Base-by-base conservation (phyloP, 2,329 filamentous ascomycete genomes). In the Trichoderma afroharzianum region DNA sequence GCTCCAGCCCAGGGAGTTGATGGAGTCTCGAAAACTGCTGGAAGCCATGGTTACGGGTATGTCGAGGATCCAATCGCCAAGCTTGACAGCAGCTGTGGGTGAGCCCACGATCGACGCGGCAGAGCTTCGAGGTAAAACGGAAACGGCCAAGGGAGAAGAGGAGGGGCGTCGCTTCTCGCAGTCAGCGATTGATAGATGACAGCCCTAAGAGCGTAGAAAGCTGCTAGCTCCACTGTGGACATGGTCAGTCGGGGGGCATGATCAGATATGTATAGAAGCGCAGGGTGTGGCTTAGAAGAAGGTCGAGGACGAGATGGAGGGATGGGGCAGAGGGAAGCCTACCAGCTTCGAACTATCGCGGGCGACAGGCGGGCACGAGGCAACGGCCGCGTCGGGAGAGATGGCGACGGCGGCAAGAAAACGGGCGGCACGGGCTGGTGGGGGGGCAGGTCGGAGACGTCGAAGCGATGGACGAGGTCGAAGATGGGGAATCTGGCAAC, bases 1-100 rank as follows among this genome's bases (percentile, higher is more conserved):
- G 78, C 93, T 93, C 96, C 96, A 98, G 73, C 96, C 96, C 78
- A 98, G 84, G 72, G 94, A 96, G 86, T 93, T 97, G 87, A 98
- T 94, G 26, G 93, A 97, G 82, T 98, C 94, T 80, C 95, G 90
- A 82, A 99, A 98, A 61, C 93, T 93, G 76, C 90, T 86, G 75
- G 94, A 95, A 73, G 95, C 92, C 95, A 97, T 97, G 74, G 70
- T 70, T 26, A n/a, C n/a, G 26, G 26, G 3, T 50, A 50, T 28
- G 55, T 21, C 14, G 55, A 33, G 14, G 8, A 53, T 67, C 36
- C 28, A 59, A 68, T 68, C 55, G 36, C n/a, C 36, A 36, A 68
- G 39, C 12, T 50, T 36, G 66, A 50, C 36, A 68, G 55, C 55
- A 61, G 55, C 53, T 32, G 36, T n/a, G 36, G 26, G 55, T 15